Base-by-base conservation (phyloP, 306 rosid genomes). In the Cucurbita moschata region DNA sequence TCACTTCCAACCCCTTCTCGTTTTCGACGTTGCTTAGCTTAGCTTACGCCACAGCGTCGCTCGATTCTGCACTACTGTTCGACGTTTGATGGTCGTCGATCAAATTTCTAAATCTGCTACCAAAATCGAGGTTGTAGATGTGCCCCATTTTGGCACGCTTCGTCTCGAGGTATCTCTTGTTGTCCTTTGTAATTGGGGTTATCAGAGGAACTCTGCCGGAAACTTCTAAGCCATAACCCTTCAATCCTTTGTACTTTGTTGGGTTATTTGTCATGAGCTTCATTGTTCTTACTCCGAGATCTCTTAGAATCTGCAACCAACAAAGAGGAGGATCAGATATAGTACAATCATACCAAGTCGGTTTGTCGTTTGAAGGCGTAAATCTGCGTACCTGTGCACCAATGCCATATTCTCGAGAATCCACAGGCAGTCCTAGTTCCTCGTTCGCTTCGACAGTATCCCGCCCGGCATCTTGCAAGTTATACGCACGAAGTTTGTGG, bases 381-480 rank as follows among this genome's bases (percentile, higher is more conserved):
- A 65, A 65, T 49, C 10, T 44, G 38, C 15, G 37, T 87, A 90
- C 99, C 97, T 94, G 99, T 3, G 99, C 97, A 8, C 97, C 97
- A 53, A 94, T 89, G 76, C 99, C 99, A 61, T 94, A 94, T 69
- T 94, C 99, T 13, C 99, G 91, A 21, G 96, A 89, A 82, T 94
- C 99, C 40, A 91, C 91, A 0, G 99, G 99, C 84, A 94, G 77
- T 65, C 99, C 99, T 76, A 94, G 72, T 74, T 94, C 99, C 56
- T 94, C 96, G 8, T 94, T 91, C 70, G 99, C 99, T 83, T 94
- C 97, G 13, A 94, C 99, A 0, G 97, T 89, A 57, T 91, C 99
- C 0, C 92, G 82, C 16, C 96, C 97, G 9, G 80, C 85, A 38
- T 91, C 97, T 67, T 94, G 99, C 72, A 94, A 84, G 79, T 86